Percentiles rank a stretch among this genome's conserved stretches.
These are phyloP conservation scores for Bipolaris gigantea DNA, from an alignment of 2,329 filamentous ascomycete species.

Conservation along the genomic window DNA sequence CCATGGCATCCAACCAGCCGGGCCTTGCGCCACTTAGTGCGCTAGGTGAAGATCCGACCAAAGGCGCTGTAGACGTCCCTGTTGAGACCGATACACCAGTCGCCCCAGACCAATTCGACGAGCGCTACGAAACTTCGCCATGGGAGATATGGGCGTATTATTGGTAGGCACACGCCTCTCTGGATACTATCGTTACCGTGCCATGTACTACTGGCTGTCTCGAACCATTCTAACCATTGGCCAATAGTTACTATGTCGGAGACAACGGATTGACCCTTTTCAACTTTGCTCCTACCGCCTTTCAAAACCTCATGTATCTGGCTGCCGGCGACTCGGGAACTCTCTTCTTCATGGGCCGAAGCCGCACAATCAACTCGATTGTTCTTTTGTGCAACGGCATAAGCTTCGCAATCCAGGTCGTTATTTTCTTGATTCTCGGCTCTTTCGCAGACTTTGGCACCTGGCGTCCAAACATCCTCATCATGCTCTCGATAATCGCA, in stretches of 20 bases:
- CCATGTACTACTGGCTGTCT: background rate
- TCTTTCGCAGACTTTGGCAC: conserved; percentile 65
- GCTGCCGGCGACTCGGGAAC: conserved; percentile 59
- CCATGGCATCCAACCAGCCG: conserved; percentile 27
- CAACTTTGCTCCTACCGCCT: conserved; percentile 54
- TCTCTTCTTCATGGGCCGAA: conserved; percentile 58
- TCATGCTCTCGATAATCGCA: conserved; percentile 53
- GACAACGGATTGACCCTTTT: conserved; percentile 64
- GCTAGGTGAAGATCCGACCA: conserved; percentile 23
- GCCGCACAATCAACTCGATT: conserved; percentile 45
- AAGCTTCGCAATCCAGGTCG: conserved; percentile 67
- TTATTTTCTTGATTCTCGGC: conserved; percentile 58
- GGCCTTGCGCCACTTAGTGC: conserved; percentile 28
- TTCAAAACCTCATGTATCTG: conserved; percentile 65
- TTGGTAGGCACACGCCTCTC: conserved; percentile 35
- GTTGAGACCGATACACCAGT: conserved; percentile 47
- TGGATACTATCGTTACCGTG: background rate
- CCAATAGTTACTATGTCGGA: conserved; percentile 63
- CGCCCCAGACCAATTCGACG: conserved; percentile 59
- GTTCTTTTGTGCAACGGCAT: conserved; percentile 68
- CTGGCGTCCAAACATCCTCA: conserved; percentile 62
- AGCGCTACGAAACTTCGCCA: conserved; percentile 54
- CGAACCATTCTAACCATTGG: conserved; percentile 3
- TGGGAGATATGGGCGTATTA: conserved; percentile 63
- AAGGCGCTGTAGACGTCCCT: conserved; percentile 24